A percentile compares a stretch with the other conserved stretches of the same genome.
These are phyloP conservation scores for Candida easanensis DNA, from an alignment of 805 yeast genomes.

Conservation along the genomic window DNA sequence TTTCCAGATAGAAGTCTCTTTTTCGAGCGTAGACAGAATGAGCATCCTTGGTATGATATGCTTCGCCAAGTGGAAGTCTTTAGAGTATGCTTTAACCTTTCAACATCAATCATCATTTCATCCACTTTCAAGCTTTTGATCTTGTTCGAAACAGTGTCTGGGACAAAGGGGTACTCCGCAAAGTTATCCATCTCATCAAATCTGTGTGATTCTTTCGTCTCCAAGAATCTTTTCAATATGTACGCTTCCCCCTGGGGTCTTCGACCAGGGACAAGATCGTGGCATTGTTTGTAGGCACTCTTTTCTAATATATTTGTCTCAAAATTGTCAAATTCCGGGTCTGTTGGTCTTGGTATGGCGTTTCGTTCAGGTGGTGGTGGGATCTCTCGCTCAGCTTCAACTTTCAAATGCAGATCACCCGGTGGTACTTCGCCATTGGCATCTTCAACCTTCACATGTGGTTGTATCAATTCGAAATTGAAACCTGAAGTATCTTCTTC, in stretches of 20 bases:
- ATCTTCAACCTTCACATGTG: too few species aligned
- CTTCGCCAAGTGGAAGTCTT: background rate
- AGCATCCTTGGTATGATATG: background rate
- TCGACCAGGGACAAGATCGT: background rate
- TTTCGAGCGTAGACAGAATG: background rate
- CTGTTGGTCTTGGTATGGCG: background rate
- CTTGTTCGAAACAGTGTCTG: background rate
- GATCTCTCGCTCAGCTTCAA: background rate
- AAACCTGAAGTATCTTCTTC: too few species aligned
- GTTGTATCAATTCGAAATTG: too few species aligned
- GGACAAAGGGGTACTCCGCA: background rate
- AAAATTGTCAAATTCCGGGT: background rate
- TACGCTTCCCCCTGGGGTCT: background rate
- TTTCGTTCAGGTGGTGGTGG: background rate
- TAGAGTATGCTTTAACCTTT: background rate
- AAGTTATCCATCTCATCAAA: background rate
- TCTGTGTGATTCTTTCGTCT: background rate
- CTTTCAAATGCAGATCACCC: too few species aligned
- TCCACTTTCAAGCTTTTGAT: background rate
- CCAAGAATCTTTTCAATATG: background rate
- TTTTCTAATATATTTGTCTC: background rate
- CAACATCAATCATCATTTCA: background rate
- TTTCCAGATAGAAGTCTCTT: background rate
- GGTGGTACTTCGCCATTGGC: too few species aligned
- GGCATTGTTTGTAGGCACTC: background rate